Evolutionary conservation across 495 filamentous ascomycete species (phyloP), one percentile per base, ranked within the genome.

Genomic region (Daldinia decipiens): DNA sequence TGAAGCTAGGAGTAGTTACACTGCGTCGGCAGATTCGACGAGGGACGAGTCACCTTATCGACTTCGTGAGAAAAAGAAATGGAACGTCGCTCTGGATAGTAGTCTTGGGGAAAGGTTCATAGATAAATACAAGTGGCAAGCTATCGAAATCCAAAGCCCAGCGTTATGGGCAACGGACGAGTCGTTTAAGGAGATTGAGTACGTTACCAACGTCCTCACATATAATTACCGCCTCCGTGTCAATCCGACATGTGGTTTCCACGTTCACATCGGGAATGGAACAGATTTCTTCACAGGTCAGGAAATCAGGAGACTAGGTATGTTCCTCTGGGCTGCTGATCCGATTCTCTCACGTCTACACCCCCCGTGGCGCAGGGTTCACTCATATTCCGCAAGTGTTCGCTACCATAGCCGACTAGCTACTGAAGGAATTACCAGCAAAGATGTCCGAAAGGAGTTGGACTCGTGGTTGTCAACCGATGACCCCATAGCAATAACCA

Each of bases 201-300:
- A 58, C 40, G 72, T 74, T 1, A 45, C 78, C 2, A 69, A 73
- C 26, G 15, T 80, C 19, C 65, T 81, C 1, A 79, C 62, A 5
- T 47, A 45, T 1, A 74, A 53, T 1, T 76, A 74, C 67, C 64
- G 78, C 11, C 38, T 80, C 17, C 59, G 75, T 5, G 58, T 78
- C 21, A 82, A 83, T 67, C 43, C 59, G 0, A 67, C 61, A 3
- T 77, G 73, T 34, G 78, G 79, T 19, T 66, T 83, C 4, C 78
- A 81, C 32, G 79, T 82, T 31, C 79, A 82, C 55, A 67, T 84
- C 4, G 81, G 77, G 3, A 76, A 79, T 51, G 76, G 74, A 15
- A 38, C 2, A 12, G 53, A 68, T 1, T 60, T 55, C n/a, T 79
- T 81, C 50, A 45, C 70, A 4, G 45, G 77, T 2, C 52, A 61